These are phyloP conservation scores for Cylindrotheca closterium DNA, from an alignment of 108 stramenopile species.

Conservation along the genomic window DNA sequence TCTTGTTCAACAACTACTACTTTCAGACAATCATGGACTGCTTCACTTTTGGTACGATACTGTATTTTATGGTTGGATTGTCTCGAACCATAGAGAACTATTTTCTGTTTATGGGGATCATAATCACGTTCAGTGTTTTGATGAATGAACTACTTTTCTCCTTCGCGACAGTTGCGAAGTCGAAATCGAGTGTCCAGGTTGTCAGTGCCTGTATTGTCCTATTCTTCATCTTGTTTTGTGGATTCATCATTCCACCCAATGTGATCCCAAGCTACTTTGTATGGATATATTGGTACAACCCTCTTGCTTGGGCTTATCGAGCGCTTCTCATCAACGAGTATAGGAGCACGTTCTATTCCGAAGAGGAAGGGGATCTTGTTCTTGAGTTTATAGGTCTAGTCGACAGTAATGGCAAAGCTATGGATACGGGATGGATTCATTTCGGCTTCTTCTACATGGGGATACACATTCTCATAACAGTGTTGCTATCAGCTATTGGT, in stretches of 20 bases:
- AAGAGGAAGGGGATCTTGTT: constrained; percentile 41
- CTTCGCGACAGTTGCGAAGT: constrained; percentile 45
- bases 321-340: constrained; percentile 56
- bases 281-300: constrained; percentile 65
- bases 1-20: not conserved
- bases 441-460: constrained; percentile 58
- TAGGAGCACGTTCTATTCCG: constrained; percentile 28
- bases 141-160: constrained; percentile 48
- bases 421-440: constrained; percentile 54
- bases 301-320: constrained; percentile 70
- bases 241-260: constrained; percentile 63
- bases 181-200: constrained; percentile 33
- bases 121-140: constrained; percentile 43
- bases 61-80: constrained; percentile 74
- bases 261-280: constrained; percentile 57
- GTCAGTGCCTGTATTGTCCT: constrained; percentile 52
- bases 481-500: constrained; percentile 37
- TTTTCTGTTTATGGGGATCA: constrained; percentile 39
- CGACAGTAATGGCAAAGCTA: constrained; percentile 31
- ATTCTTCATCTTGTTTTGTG: constrained; percentile 59
- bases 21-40: constrained; percentile 47
- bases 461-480: constrained; percentile 34
- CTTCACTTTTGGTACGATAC: constrained; percentile 60
- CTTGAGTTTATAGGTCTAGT: constrained; percentile 51
- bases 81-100: constrained; percentile 31